Base-by-base conservation (phyloP, 169 alveolate genomes). In the Eimeria maxima region DNA sequence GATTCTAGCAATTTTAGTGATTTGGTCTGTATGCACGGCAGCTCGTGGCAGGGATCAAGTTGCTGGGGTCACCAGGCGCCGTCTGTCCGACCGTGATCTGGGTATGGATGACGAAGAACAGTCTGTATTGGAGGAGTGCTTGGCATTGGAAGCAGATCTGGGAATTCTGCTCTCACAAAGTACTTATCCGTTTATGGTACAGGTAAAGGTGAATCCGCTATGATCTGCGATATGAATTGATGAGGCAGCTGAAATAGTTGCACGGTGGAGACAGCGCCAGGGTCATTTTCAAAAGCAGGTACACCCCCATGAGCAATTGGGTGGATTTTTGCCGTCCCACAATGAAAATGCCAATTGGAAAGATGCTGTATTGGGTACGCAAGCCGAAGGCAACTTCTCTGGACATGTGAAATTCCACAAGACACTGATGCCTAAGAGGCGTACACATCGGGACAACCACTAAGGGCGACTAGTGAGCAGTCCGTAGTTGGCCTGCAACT, bases 81-180 rank as follows among this genome's bases (percentile, higher is more conserved):
- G 86, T 27, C 86, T 74, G 27, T 74, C 86, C 57, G n/a, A 74
- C 24, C 3, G 55, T 38, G 57, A 4, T 42, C 18, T 2, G 38
- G 60, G 33, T 22, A 3, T 22, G 20, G 86, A 74, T 24, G 29
- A 18, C 4, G 86, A 74, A 42, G 27, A 38, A 24, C 8, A 22
- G 8, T 45, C 42, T 33, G 42, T 74, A 8, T 5, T 74, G 86
- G 86, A 74, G 14, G 63, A 29, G 5, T 74, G 86, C 16, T 1
- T 74, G 22, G 57, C 53, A 22, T 27, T 74, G 86, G 86, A 74
- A 16, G 86, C n/a, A 8, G 86, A 74, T 11, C 57, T 74, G 33
- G 84, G 84, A 0, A 74, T 74, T 74, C 11, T 6, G 6, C 29
- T 7, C 42, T 4, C 84, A 74, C 29, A 44, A 74, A 13, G 7